Evolutionary conservation across 2,329 filamentous ascomycete species (phyloP), one percentile per base, ranked within the genome.

Genomic region (Sarocladiaceae sp.): DNA sequence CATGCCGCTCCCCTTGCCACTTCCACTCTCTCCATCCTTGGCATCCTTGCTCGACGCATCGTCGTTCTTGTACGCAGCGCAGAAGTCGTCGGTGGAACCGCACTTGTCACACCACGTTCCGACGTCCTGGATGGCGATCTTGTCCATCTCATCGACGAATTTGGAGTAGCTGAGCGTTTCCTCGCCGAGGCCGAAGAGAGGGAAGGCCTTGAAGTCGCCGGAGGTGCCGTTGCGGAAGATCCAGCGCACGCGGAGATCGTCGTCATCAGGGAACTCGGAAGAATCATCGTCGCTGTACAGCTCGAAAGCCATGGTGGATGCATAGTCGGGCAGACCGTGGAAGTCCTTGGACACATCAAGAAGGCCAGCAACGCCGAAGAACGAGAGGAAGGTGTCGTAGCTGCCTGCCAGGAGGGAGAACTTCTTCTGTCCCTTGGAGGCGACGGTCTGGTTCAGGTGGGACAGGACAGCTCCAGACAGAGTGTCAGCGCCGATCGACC

Each of bases 351-450:
- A 60, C 3, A 56, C 48, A 1, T 54, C 45, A 3, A 55, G 45
- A 26, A 64, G 54, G 20, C 52, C 54, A 0, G 53, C 47, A 11
- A 62, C 44, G 13, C 60, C 60, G 32, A 63, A 62, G 47, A 64
- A 63, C 19, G 60, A 54, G n/a, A 64, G 53, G 50, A 64, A 61
- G 3, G 61, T 63, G 34, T 63, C 58, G 47, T 64, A 63, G 47
- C 58, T 61, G 13, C 61, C 60, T 1, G 60, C 54, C 1, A 63
- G 52, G 2, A 64, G 54, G 11, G 58, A 58, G 47, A 64, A 61
- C 50, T 64, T 64, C 37, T 59, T 54, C 47, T 57, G 54, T 24
- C 55, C 61, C 45, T 55, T 15, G 10, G 54, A 50, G 4, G 51
- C 19, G 2, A 63, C 54, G 6, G 59, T 62, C 44, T 59, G 39